Evolutionary conservation across 441 rosid genomes (phyloP).

Genomic region (California macrophylla): DNA sequence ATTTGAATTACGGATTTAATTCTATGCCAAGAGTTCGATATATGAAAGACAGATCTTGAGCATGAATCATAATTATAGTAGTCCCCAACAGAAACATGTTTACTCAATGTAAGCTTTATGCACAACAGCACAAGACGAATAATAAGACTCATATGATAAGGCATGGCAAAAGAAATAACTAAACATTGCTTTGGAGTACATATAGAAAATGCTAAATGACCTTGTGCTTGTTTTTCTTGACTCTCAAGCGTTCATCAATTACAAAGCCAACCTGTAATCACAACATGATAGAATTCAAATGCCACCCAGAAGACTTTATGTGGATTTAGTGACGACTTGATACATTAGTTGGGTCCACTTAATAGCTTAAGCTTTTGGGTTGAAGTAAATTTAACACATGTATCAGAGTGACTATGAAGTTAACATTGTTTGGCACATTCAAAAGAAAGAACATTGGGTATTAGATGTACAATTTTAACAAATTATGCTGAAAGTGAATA

Average conservation of each 20-base stretch:
- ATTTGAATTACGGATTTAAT: neutral
- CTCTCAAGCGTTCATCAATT: constrained; percentile 71
- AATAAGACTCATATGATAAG: neutral
- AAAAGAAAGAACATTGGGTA: neutral
- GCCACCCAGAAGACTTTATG: neutral
- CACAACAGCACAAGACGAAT: neutral
- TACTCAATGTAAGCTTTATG: neutral
- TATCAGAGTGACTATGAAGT: neutral
- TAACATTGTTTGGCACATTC: neutral
- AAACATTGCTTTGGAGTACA: neutral
- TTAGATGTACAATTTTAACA: neutral
- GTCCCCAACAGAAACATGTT: neutral
- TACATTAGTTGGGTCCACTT: no score
- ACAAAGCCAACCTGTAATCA: constrained; percentile 66
- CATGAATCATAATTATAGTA: neutral
- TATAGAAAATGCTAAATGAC: constrained; percentile 25
- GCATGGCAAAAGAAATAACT: neutral
- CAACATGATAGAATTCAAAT: neutral
- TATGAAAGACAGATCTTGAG: neutral
- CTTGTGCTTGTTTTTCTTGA: constrained; percentile 74
- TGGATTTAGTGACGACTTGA: no score
- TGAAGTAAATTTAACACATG: no score
- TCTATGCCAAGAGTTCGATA: neutral
- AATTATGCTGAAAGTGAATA: neutral
- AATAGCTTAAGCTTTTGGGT: no score